Base-by-base conservation (phyloP, 345 rosid species). In the Populus davidiana region DNA sequence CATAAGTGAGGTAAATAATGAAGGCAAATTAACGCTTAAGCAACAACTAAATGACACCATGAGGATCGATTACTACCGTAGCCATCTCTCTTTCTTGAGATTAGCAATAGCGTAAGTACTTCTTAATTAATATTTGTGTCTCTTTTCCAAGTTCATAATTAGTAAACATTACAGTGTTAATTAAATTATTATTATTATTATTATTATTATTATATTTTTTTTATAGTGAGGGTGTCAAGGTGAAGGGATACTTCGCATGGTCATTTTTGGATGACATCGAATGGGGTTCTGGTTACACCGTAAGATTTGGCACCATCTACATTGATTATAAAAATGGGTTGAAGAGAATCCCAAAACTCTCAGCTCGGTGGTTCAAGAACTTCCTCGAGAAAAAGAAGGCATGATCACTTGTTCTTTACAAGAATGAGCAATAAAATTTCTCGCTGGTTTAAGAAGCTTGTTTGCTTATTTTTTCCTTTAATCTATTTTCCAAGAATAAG, bases 81-180 rank as follows among this genome's bases (percentile, higher is more conserved):
- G 29, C 33, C 90, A 87, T 71, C 85, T 87, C n/a, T 38, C 5
- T 11, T 84, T 73, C 71, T 77, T 86, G 59, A 50, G 16, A 10
- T 73, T 20, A 33, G 86, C 87, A 17, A 88, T 88, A 72, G 17
- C 64, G 87, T 85, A 73, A 79, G 85, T 52, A 20, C 59, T 52
- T 50, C 9, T 52, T 18, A 52, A 52, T 18, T 52, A 8, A 18
- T 52, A 52, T 20, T 20, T 52, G 3, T 39, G 43, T 39, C 10
- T 39, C 43, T 39, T 39, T 52, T 6, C 59, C 10, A 17, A 52
- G 10, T 21, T 52, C 23, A 6, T 76, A 18, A 21, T 20, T 39
- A 52, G 6, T 52, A 17, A 52, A 52, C 23, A 52, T 2, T 52
- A 52, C 18, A 8, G 2, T 52, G 20, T 52, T 52, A 18, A 52